phyloP scores from a whole-genome alignment of 192 early-diverging fungal species.

The Mortierella claussenii region DNA sequence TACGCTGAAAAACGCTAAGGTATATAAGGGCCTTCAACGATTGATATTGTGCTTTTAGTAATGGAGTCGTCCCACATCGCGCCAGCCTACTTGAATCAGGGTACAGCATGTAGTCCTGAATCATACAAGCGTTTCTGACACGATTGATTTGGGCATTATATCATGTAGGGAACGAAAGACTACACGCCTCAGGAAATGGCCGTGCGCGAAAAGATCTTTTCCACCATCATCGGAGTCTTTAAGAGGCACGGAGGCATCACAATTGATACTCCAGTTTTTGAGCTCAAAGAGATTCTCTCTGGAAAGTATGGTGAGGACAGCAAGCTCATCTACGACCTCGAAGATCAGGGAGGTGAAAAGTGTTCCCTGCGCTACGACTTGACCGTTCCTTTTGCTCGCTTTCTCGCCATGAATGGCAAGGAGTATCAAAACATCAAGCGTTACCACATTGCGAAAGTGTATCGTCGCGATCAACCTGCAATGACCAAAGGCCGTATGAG shows the following conservation, averaged over 20 bases:
- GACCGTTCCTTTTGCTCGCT: conserved; percentile 97
- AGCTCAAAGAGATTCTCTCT: conserved; percentile 94
- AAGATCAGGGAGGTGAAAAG: conserved; percentile 96
- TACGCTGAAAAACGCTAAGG: conserved; percentile 84
- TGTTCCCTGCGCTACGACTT: conserved; percentile 97
- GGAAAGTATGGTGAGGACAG: conserved; percentile 99
- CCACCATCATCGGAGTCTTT: conserved; percentile 87
- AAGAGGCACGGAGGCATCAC: conserved; percentile 98
- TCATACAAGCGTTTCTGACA: too few relatives aligned
- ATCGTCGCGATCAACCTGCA: conserved; percentile 97
- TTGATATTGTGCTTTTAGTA: too few relatives aligned
- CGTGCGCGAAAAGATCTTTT: conserved; percentile 92
- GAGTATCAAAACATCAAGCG: conserved; percentile 90
- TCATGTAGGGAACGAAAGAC: conserved; percentile 88
- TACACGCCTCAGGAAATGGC: conserved; percentile 98
- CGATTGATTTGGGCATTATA: too few relatives aligned
- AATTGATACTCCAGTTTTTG: conserved; percentile 99
- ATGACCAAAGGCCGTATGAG: conserved; percentile 99
- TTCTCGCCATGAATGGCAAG: conserved; percentile 91
- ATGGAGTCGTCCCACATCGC: too few relatives aligned
- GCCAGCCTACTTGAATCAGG: too few relatives aligned
- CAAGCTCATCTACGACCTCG: conserved; percentile 97
- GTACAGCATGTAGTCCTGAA: too few relatives aligned
- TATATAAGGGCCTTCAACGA: too few relatives aligned
- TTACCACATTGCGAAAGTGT: conserved; percentile 99